Evolutionary conservation across 345 rosid genomes (phyloP).

Genomic region (Acer campestre): DNA sequence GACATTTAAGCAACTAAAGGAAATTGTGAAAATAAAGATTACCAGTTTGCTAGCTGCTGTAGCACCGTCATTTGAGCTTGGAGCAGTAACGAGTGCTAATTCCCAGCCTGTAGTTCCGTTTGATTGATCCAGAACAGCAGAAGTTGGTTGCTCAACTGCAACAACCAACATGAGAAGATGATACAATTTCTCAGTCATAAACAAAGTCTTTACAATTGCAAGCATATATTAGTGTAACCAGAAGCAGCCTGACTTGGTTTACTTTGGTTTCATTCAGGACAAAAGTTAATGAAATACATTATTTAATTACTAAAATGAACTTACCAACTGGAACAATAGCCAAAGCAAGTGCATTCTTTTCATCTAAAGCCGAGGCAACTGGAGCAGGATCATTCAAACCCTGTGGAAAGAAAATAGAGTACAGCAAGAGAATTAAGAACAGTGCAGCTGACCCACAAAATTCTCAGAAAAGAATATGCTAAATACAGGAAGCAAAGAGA

Average conservation of each 20-base stretch:
- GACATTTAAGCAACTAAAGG: background rate
- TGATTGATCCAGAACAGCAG: slow-evolving; percentile 43
- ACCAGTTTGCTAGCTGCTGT: slow-evolving; percentile 83
- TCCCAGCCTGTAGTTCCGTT: slow-evolving; percentile 86
- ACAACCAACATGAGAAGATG: slow-evolving; percentile 21
- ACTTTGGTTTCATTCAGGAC: background rate
- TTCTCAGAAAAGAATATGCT: background rate
- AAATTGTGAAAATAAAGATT: slow-evolving; percentile 9
- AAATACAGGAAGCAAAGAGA: background rate
- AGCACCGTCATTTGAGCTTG: slow-evolving; percentile 80
- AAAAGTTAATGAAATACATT: background rate
- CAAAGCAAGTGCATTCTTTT: slow-evolving; percentile 89
- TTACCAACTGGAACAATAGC: slow-evolving; percentile 92
- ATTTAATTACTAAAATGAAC: slow-evolving; percentile 15
- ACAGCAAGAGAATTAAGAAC: slow-evolving; percentile 6
- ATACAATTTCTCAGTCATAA: background rate
- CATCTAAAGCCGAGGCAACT: slow-evolving; percentile 66
- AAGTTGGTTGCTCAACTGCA: slow-evolving; percentile 63
- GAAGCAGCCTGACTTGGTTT: background rate
- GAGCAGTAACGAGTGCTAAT: slow-evolving; percentile 86
- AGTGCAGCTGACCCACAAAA: background rate
- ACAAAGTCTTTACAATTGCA: background rate
- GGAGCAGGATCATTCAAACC: slow-evolving; percentile 78
- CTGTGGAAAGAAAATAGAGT: slow-evolving; percentile 35
- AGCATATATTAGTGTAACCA: background rate